Base-by-base conservation (phyloP, 306 rosid species). In the Quercus variabilis region DNA sequence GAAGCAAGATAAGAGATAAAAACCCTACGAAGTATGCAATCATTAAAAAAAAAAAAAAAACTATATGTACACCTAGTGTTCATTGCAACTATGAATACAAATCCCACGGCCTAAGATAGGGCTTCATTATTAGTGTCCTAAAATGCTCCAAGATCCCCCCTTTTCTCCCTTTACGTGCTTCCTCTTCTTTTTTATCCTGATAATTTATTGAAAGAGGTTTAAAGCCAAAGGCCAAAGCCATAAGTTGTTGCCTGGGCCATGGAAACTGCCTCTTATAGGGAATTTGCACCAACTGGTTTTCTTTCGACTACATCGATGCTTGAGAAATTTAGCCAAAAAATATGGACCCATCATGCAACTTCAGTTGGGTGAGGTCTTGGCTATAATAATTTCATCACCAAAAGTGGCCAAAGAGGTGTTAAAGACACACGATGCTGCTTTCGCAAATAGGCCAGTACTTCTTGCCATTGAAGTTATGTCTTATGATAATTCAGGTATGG, bases 241-340 rank as follows among this genome's bases (percentile, higher is more conserved):
- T 6, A 80, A 1, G 57, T 54, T 74, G 43, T 52, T 68, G 21
- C 60, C 79, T 19, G 69, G 73, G 13, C 83, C 83, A 5, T 21
- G 77, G 68, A 55, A 80, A 55, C 60, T 74, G 23, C 79, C 73
- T 3, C 1, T 74, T 19, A 65, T 80, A 5, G 79, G 83, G 31
- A 80, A 80, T 74, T 67, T 65, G 74, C 83, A 64, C 13, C 75
- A 80, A 74, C 46, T 74, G 21, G 17, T 69, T 12, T 72, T 73
- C 5, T 12, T 28, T 17, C 57, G 25, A 1, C 75, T 74, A 1
- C 83, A 74, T 65, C 74, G 21, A 55, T 9, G 38, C 6, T 2
- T 52, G 69, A 65, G n/a, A 51, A 7, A 63, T 25, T 74, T 80
- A 63, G 73, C 43, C 13, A 63, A 65, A 19, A 31, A 38, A 25